A percentile compares a stretch with the other conserved stretches of the same genome.
Evolutionary conservation across 164 flowering plant species (phyloP).

Genomic region (Malania oleifera): DNA sequence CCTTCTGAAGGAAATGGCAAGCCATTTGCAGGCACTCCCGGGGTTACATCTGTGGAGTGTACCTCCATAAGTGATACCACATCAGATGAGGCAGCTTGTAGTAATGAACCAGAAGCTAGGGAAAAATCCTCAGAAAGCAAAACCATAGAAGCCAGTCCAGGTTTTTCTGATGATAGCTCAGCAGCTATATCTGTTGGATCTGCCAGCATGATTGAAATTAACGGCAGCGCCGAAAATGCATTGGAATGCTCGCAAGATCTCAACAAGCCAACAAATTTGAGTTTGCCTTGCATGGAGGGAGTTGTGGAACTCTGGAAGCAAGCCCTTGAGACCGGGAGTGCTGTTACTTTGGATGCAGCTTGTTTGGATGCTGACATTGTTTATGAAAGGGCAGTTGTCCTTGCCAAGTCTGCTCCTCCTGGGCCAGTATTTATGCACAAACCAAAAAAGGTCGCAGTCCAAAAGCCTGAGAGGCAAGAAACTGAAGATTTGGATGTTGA

Average conservation of each 20-base stretch:
- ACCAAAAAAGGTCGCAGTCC: constrained; percentile 23
- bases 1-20: constrained; percentile 10
- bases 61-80: not conserved
- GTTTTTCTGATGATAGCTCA: constrained; percentile 2
- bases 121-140: not conserved
- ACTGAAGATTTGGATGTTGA: constrained; percentile 16
- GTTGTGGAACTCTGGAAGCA: constrained; percentile 43
- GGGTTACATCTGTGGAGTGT: not conserved
- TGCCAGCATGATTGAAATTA: constrained; percentile 9
- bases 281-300: constrained; percentile 30
- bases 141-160: not conserved
- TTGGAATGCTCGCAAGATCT: constrained; percentile 11
- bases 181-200: constrained; percentile 1
- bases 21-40: constrained; percentile 6
- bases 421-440: constrained; percentile 57
- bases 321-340: constrained; percentile 73
- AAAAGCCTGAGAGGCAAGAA: constrained; percentile 26
- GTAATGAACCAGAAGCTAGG: constrained; percentile 3
- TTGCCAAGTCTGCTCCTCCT: constrained; percentile 61
- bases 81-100: constrained; percentile 2
- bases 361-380: constrained; percentile 60
- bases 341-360: constrained; percentile 47
- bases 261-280: constrained; percentile 7
- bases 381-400: constrained; percentile 49
- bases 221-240: constrained; percentile 3